Base-by-base conservation (phyloP, 371 early-diverging fungal species). In the Mucor mucedo region DNA sequence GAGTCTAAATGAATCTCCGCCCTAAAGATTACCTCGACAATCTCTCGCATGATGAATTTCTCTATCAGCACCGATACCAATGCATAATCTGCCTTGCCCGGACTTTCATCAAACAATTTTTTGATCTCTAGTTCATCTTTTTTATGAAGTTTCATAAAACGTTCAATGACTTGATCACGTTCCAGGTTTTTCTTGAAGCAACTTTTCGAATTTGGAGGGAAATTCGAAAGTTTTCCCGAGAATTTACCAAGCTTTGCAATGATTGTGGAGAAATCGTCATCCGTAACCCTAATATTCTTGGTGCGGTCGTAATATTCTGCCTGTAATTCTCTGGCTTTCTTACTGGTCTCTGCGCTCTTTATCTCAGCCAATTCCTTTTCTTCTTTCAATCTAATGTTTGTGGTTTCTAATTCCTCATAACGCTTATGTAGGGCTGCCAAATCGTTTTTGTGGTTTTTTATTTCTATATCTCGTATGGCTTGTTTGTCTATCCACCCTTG, bases 201-300 rank as follows among this genome's bases (percentile, higher is more conserved):
- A 10, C 53, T 42, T 49, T 69, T 69, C 40, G 53, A 48, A 27
- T 57, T 60, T 7, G 65, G 65, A 9, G 69, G 53, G 5, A 69
- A 63, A 55, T 63, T 60, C 16, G 49, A 39, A 14, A 69, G n/a
- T 38, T 69, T 69, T 5, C 69, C 69, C 6, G 52, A 47, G 29
- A 69, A 55, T 35, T 65, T 59, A 4, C 52, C 61, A 5, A 69
- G 39, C 14, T 61, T 60, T 5, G 52, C 58, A 41, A 60, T 61
- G 27, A 69, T 65, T 14, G 69, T 69, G 0, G 69, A 69, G 28
- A 56, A 61, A 53, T 69, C 69, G 41, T 69, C 69, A 33, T 69
- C 69, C n/a, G 69, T 69, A 0, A 69, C 69, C 52, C 50, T 35
- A 13, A 65, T 61, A 27, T 57, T 50, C 40, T 58, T 65, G 5